A percentile compares a stretch with the other conserved stretches of the same genome.
phyloP scores from a whole-genome alignment of 2,329 filamentous ascomycete species.

The Sporothrix pseudoabietina region DNA sequence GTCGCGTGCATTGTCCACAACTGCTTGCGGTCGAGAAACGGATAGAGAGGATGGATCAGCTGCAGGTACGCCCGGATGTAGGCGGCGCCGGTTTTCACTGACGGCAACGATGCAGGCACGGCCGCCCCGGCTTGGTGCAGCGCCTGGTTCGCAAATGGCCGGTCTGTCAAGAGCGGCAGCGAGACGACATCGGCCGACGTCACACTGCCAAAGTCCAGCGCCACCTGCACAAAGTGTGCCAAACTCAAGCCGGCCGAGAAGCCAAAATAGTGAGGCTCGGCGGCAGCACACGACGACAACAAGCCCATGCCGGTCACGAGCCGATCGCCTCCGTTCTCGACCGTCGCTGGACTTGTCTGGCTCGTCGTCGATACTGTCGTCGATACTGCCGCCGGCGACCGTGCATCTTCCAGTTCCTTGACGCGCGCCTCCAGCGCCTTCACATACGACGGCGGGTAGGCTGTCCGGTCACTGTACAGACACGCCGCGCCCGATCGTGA shows the following conservation, averaged over 20 bases:
- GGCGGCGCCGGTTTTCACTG: not conserved
- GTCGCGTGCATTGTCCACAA: conserved; percentile 21
- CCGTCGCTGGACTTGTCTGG: not conserved
- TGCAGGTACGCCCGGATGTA: conserved; percentile 29
- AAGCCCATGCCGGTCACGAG: conserved; percentile 29
- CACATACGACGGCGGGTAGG: conserved; percentile 30
- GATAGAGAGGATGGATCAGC: conserved; percentile 31
- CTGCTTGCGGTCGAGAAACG: conserved; percentile 17
- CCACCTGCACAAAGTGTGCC: conserved; percentile 31
- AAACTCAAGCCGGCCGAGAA: conserved; percentile 31
- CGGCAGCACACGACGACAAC: conserved; percentile 28
- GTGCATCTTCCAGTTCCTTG: conserved; percentile 15
- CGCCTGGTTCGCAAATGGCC: conserved; percentile 30
- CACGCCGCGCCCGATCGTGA: conserved; percentile 21
- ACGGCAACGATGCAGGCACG: conserved; percentile 15
- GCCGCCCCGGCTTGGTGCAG: not conserved
- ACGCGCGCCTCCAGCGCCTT: conserved; percentile 25
- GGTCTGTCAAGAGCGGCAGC: conserved; percentile 28
- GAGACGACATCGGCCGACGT: conserved; percentile 26
- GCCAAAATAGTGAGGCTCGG: conserved; percentile 32
- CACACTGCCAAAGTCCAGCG: conserved; percentile 27
- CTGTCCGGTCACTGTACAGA: conserved; percentile 25
- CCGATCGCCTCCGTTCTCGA: not conserved
- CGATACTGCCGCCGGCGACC: not conserved
- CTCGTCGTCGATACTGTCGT: not conserved